Evolutionary conservation across 257 asterid genomes (phyloP), one percentile per base, ranked within the genome.

Genomic region (Solanum arcanum): DNA sequence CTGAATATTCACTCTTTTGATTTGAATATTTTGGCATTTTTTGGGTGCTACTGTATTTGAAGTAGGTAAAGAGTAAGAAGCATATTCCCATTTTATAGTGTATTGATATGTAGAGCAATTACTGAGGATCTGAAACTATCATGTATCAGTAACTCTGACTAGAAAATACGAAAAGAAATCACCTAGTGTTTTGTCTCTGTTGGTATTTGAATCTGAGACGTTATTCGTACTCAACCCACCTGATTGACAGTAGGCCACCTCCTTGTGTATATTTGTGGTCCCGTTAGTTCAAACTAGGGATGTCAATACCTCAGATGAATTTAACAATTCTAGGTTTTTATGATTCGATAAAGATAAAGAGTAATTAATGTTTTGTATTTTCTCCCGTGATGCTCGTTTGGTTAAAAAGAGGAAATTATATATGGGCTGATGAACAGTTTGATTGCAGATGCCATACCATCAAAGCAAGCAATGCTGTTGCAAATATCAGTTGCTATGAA

Each of bases 401-500:
- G 35, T 33, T 33, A 33, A 33, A 33, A 33, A 33, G 35, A 33
- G 35, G 35, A 33, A 33, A 33, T 33, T 33, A 33, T 33, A 33
- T 33, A 33, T 33, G 29, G 47, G 68, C 75, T 91, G 84, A 89
- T 88, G 44, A 25, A 77, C 6, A 70, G 75, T 84, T 87, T 84
- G 46, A 49, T 72, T 88, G 29, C 95, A 94, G 97, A 93, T 88
- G 93, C 93, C 77, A 92, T 93, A 86, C 97, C 97, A 73, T 89
- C 95, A 29, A 92, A 86, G 52, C 88, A 83, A 52, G 93, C 97
- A 77, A 93, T 94, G 96, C 90, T 93, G 87, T 89, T 94, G 92
- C 97, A 94, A 91, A 92, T 94, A 88, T 91, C 93, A 74, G 97
- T 94, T 80, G 95, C 96, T 86, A 94, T 94, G 97, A 94, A 93